Base-by-base conservation (phyloP, 2,329 filamentous ascomycete species). In the Zalaria sp. region DNA sequence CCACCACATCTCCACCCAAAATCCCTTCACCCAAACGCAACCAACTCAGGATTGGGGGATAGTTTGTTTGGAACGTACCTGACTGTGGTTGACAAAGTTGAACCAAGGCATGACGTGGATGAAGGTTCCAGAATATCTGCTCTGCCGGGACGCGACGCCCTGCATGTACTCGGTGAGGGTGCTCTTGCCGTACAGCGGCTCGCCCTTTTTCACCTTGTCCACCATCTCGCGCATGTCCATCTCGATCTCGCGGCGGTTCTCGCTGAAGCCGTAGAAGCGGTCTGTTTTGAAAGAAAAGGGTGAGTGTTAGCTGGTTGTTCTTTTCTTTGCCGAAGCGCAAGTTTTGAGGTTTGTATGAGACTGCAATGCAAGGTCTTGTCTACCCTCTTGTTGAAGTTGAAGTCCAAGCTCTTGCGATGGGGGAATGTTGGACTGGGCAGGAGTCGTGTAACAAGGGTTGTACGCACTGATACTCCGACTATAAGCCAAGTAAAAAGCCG, bases 191-290 rank as follows among this genome's bases (percentile, higher is more conserved):
- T 98, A 98, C 38, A 96, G 70, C 31, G 91, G 74, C 69, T 93
- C 75, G 50, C 89, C 89, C 45, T 74, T 77, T 75, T 96, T 98
- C 60, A 96, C 88, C 67, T 89, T 93, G 62, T 79, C 76, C 32
- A 95, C 88, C 91, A 98, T 98, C 66, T 98, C 91, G 50, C 77
- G 76, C 88, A 96, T 96, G 61, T 98, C 91, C 81, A 93, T 81
- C 49, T 94, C 83, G 44, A 91, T 70, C 64, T 98, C 91, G 54
- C 91, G 80, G 42, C 80, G 68, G 67, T 98, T 98, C 65, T 98
- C 91, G 38, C 76, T 80, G 65, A 88, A 85, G 55, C 91, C 91
- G 67, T 95, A 96, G 68, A 98, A 96, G 50, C 91, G 83, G 57
- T 89, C 87, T 94, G 57, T 49, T 35, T 27, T 29, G 29, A n/a